Conservation (phyloP, 495 filamentous ascomycete genomes). For the Neurospora sp. region DNA sequence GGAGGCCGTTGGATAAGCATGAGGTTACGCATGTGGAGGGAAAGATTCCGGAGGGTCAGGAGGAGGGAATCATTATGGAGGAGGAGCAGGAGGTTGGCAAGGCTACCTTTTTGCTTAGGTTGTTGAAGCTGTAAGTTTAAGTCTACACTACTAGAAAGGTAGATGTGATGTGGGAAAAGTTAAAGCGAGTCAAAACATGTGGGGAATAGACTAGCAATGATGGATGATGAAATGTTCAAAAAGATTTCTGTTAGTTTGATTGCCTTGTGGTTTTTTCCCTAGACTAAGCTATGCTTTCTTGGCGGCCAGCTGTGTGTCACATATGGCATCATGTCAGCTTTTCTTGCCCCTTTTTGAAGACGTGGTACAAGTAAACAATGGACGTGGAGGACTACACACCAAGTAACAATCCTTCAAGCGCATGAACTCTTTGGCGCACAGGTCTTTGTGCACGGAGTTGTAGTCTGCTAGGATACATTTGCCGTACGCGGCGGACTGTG, state of each 20-base stretch:
- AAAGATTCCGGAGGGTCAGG: conserved; percentile 45
- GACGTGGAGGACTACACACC: conserved; percentile 38
- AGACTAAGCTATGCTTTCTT: background rate
- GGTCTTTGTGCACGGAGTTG: conserved; percentile 82
- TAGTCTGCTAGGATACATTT: conserved; percentile 90
- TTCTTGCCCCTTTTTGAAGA: background rate
- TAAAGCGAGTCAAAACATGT: background rate
- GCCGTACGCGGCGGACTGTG: conserved; percentile 74
- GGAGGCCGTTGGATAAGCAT: conserved; percentile 71
- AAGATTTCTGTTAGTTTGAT: background rate
- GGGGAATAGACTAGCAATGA: background rate
- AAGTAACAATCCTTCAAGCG: conserved; percentile 80
- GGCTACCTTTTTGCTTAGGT: conserved; percentile 71
- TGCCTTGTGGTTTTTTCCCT: background rate
- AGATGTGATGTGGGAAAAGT: background rate
- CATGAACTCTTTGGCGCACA: conserved; percentile 80
- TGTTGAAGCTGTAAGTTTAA: conserved; percentile 55
- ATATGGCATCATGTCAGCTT: background rate
- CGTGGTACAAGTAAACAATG: background rate
- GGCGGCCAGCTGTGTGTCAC: background rate
- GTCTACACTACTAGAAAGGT: background rate
- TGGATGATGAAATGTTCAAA: background rate
- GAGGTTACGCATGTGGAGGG: conserved; percentile 53
- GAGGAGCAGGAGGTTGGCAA: conserved; percentile 88
- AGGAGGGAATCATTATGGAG: conserved; percentile 59